Percentiles rank a stretch among this genome's conserved stretches.
Evolutionary conservation across 805 yeast species (phyloP).

Genomic region (Pachysolen tannophilus): DNA sequence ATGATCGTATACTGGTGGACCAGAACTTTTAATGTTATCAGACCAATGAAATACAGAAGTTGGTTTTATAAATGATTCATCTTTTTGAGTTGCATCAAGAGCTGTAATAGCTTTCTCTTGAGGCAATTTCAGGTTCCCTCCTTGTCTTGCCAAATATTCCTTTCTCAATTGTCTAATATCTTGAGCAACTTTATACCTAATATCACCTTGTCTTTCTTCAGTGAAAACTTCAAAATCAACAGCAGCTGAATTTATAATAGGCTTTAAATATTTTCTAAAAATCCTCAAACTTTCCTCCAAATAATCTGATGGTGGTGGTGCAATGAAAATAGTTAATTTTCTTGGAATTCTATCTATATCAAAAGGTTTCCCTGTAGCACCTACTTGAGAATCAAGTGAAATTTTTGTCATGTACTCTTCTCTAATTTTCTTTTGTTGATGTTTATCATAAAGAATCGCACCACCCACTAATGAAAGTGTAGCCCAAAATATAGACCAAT

Average conservation of each 20-base stretch:
- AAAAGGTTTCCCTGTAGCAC: too few species aligned
- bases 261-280: constrained; percentile 77
- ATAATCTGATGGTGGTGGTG: constrained; percentile 96
- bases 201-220: constrained; percentile 84
- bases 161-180: constrained; percentile 66
- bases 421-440: constrained; percentile 60
- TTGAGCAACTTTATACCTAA: constrained; percentile 74
- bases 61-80: constrained; percentile 7
- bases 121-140: constrained; percentile 13
- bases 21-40: constrained; percentile 9
- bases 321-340: constrained; percentile 71
- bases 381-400: constrained; percentile 38
- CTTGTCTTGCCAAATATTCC: constrained; percentile 24
- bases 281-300: constrained; percentile 65
- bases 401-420: constrained; percentile 58
- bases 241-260: constrained; percentile 76
- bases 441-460: constrained; percentile 73
- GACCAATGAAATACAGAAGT: constrained; percentile 5
- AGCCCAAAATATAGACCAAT: constrained; percentile 88
- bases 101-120: constrained; percentile 10
- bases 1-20: constrained; percentile 3
- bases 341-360: constrained; percentile 52
- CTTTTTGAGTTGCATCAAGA: constrained; percentile 9
- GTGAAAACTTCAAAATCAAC: constrained; percentile 73
- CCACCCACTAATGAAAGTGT: constrained; percentile 60